Evolutionary conservation across 768 basidiomycete species (phyloP), one percentile per base, ranked within the genome.

Genomic region (Lentinula aciculospora): DNA sequence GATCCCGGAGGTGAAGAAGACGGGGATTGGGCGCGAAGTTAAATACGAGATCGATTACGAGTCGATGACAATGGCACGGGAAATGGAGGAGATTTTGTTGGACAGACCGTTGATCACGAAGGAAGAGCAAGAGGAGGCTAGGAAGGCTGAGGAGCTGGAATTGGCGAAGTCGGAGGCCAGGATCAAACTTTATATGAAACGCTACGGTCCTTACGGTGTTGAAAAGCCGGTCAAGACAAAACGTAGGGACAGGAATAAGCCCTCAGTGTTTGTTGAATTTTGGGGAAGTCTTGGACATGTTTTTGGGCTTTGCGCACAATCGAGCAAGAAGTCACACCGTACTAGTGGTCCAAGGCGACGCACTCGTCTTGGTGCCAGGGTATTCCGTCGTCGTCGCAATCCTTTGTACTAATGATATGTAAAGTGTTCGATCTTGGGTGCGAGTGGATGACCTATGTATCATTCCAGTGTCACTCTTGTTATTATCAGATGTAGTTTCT

Each of bases 11-110:
- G 21, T 53, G 21, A 53, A 53, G 49, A 50, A 32, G 32, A 21
- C n/a, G 1, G 49, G 32, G 1, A 36, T 36, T 27, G 51, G 51
- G 1, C 32, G 31, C 17, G 46, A 50, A 19, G 49, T 31, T 15
- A 50, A n/a, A 34, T 53, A 53, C 12, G 51, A 25, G 21, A 37
- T 53, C 13, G 51, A 53, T 53, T 53, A 53, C 34, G 51, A 53
- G 32, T 21, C 51, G 36, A 53, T 53, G 36, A 36, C 34, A 19
- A 53, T 19, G 36, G 51, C 34, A 25, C 21, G 36, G 36, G 51
- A 53, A n/a, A 12, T 39, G 32, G 21, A 53, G 32, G 51, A 53
- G 21, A 25, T 36, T 10, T 28, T 53, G 32, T 25, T 36, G 32
- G 19, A 37, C 10, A 23, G 12, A 9, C 51, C 51, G 19, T 53